phyloP scores from a whole-genome alignment of 176 grass and related monocot species.

The Avena eriantha region DNA sequence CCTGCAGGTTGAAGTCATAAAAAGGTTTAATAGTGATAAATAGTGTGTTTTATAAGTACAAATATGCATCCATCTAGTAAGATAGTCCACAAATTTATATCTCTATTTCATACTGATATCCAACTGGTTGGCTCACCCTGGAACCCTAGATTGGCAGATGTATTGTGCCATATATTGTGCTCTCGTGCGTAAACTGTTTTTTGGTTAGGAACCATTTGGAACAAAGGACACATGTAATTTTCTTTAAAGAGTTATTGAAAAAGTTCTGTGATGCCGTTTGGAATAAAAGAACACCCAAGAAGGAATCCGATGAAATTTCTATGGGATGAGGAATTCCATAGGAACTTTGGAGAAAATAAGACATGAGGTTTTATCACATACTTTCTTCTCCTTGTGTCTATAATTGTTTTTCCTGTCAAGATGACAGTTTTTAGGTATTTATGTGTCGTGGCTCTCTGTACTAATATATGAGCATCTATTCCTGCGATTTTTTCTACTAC shows the following conservation, averaged over 20 bases:
- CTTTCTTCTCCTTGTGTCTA: background rate
- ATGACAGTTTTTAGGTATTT: background rate
- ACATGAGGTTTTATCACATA: background rate
- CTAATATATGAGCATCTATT: background rate
- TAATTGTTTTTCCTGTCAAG: background rate
- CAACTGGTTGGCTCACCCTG: background rate
- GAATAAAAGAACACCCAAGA: background rate
- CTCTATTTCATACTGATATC: background rate
- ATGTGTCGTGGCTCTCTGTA: background rate
- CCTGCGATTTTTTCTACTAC: background rate
- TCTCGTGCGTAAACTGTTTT: background rate
- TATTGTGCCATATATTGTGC: background rate
- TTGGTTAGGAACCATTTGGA: background rate
- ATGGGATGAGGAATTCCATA: background rate
- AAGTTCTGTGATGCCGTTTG: background rate
- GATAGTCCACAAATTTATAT: background rate
- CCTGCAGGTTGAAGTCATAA: conserved; percentile 28
- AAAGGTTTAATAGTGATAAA: conserved; percentile 1
- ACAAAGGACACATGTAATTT: background rate
- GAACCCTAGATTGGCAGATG: background rate
- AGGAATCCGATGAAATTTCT: background rate
- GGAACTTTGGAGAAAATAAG: background rate
- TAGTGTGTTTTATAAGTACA: background rate
- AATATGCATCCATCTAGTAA: background rate
- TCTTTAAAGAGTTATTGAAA: background rate